Conservation (phyloP, 768 basidiomycete species). For the Leccinum fibrillosum region DNA sequence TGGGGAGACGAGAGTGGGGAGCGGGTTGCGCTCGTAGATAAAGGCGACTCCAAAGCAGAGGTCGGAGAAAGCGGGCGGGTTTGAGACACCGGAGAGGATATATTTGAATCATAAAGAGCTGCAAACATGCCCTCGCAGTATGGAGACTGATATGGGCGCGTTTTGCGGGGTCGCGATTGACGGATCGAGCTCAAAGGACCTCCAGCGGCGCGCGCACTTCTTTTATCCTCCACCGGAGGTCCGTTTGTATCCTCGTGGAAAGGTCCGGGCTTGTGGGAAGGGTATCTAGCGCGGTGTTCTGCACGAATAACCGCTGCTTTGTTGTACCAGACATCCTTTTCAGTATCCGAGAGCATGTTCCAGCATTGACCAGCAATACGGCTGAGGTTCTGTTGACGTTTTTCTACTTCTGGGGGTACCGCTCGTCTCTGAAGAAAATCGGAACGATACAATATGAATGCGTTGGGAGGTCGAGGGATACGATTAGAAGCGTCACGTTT, state of each 20-base stretch:
- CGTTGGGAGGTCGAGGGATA: slow-evolving; percentile 50
- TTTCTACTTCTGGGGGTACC: slow-evolving; percentile 43
- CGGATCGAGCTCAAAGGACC: slow-evolving; percentile 28
- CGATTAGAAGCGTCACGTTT: slow-evolving; percentile 21
- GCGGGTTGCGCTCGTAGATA: slow-evolving; percentile 5
- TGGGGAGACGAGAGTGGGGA: slow-evolving; percentile 17
- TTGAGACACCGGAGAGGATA: slow-evolving; percentile 4
- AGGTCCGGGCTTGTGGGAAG: slow-evolving; percentile 29
- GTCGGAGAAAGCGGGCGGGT: not conserved
- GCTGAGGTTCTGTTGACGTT: slow-evolving; percentile 53
- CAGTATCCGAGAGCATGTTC: slow-evolving; percentile 38
- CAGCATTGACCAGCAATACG: slow-evolving; percentile 53
- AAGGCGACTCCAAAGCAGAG: not conserved
- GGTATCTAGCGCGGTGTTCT: slow-evolving; percentile 29
- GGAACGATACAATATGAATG: slow-evolving; percentile 57
- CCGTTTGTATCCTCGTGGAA: slow-evolving; percentile 9
- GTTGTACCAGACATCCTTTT: slow-evolving; percentile 35
- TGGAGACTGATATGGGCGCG: slow-evolving; percentile 6
- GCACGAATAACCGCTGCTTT: slow-evolving; percentile 27
- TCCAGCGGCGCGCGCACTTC: slow-evolving; percentile 33
- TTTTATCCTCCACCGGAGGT: slow-evolving; percentile 23
- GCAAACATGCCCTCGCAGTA: slow-evolving; percentile 16
- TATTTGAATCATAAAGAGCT: slow-evolving; percentile 2
- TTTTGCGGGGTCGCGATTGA: slow-evolving; percentile 30
- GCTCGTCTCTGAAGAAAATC: slow-evolving; percentile 43